Evolutionary conservation across 257 asterid genomes (phyloP).

Genomic region (Capsicum pubescens): DNA sequence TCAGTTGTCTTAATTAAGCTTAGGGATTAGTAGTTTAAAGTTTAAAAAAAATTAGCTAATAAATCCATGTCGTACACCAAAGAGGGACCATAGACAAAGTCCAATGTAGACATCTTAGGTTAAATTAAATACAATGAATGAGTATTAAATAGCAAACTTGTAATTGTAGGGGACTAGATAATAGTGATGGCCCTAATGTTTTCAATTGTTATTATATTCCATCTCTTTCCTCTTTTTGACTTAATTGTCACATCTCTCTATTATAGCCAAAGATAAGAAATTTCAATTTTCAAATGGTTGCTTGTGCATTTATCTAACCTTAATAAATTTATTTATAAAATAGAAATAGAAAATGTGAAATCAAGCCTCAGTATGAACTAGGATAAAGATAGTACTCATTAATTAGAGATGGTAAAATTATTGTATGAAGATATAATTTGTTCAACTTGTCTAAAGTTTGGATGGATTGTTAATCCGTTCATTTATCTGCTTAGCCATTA

Average conservation of each 20-base stretch:
- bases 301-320: background rate
- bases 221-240: constrained; percentile 7
- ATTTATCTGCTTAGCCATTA: too few relatives aligned
- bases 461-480: too few relatives aligned
- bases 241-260: constrained; percentile 16
- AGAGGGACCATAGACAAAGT: constrained; percentile 9
- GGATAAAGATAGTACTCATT: background rate
- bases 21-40: background rate
- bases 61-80: constrained; percentile 19
- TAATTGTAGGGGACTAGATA: background rate
- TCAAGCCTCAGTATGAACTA: background rate
- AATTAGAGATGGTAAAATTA: background rate
- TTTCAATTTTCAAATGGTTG: background rate
- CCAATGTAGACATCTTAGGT: background rate
- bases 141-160: background rate
- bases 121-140: constrained; percentile 5
- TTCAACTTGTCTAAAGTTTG: too few relatives aligned
- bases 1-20: background rate
- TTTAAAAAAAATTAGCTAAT: background rate
- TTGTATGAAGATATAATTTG: too few relatives aligned
- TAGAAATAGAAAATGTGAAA: background rate
- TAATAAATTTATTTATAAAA: background rate
- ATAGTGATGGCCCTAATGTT: background rate
- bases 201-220: background rate
- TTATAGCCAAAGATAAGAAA: background rate